Base-by-base conservation (phyloP, 2,329 filamentous ascomycete species). In the Colletotrichum chrysophilum region DNA sequence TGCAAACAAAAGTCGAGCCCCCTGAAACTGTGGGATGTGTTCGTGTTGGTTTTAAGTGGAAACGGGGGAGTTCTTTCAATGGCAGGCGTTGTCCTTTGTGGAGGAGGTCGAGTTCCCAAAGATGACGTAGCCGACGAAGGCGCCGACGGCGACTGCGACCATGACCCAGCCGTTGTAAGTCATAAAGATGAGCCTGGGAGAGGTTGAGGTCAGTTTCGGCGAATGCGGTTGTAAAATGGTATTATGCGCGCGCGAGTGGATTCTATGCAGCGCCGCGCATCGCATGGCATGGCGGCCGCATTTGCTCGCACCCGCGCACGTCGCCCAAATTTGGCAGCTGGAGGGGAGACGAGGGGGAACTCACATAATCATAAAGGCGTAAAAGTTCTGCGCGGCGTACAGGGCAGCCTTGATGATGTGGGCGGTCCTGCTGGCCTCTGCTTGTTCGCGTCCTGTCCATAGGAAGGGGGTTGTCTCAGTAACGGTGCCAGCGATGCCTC, bases 161-260 rank as follows among this genome's bases (percentile, higher is more conserved):
- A 99, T 99, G 79, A 99, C 93, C 93, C 95, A 98, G 72, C 97
- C 97, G 81, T 99, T 99, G 87, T 99, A 99, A n/a, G 97, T 99
- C 97, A 99, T 99, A 86, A 99, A 99, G 26, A 99, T 87, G 76
- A 99, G 89, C 97, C 96, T 98, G 26, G 55, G 24, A 4, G 24
- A 52, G n/a, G 43, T n/a, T 14, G 3, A 2, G 13, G 8, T 5
- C 34, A 74, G 43, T 52, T 21, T 52, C 43, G 43, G 13, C 43
- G 10, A 3, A 48, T 10, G 38, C 18, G 16, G 38, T 43, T 18
- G 38, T 43, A 4, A 16, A 16, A 18, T n/a, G 4, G 16, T n/a
- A 10, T 78, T 61, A 78, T 67, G 24, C 28, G 18, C 58, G 18
- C 28, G 18, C 58, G 13, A 4, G 58, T 62, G 12, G 7, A 10